A percentile compares a stretch with the other conserved stretches of the same genome.
Conservation (phyloP, 257 asterid species). For the Rhazya stricta region DNA sequence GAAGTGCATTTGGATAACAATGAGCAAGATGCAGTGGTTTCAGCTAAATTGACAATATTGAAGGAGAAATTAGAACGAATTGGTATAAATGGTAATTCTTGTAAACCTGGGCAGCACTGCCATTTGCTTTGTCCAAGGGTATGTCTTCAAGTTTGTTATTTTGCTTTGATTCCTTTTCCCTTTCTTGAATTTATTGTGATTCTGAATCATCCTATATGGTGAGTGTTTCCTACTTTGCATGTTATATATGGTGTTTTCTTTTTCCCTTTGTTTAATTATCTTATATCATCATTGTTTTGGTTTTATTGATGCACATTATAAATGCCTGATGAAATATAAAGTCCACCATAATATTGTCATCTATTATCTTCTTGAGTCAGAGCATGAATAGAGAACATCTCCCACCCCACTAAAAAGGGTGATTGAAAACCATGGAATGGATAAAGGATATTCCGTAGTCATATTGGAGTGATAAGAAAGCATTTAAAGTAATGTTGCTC, state of each 20-base stretch:
- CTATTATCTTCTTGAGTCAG: not conserved
- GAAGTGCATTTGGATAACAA: constrained; percentile 36
- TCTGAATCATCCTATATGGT: not conserved
- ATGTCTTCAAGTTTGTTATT: constrained; percentile 25
- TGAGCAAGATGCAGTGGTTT: constrained; percentile 36
- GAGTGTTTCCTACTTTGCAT: not conserved
- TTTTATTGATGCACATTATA: not conserved
- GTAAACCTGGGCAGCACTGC: constrained; percentile 63
- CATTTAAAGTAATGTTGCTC: not conserved
- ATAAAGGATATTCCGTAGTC: not conserved
- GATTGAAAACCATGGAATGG: not conserved
- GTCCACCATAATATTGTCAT: not conserved
- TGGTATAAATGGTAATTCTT: constrained; percentile 45
- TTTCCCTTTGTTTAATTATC: not conserved
- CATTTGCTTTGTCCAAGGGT: constrained; percentile 66
- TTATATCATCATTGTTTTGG: not conserved
- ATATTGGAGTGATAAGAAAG: not conserved
- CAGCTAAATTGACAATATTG: constrained; percentile 29
- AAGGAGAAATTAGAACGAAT: constrained; percentile 46
- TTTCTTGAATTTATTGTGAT: not conserved
- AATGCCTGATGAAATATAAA: not conserved
- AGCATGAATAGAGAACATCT: not conserved
- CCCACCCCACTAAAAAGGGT: not conserved
- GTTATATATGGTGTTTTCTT: no score
- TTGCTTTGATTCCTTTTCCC: constrained; percentile 2